These are phyloP conservation scores for Penicillium sp. DNA, from an alignment of 2,329 filamentous ascomycete genomes.

Conservation along the genomic window DNA sequence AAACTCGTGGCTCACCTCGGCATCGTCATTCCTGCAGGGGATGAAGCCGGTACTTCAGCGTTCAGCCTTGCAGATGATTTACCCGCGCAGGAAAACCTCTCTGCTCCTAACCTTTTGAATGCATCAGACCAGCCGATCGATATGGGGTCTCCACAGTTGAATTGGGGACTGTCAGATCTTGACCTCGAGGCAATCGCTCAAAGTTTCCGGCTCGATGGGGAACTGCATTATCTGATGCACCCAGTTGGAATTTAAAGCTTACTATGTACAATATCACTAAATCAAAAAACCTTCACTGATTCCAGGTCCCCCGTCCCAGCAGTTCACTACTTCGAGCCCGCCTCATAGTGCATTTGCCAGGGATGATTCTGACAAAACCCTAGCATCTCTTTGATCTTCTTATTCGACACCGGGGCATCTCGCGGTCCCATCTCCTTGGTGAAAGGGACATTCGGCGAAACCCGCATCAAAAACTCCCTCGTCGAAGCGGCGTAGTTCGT, in stretches of 20 bases:
- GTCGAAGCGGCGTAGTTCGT: conserved; percentile 56
- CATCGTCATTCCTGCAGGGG: conserved; percentile 9
- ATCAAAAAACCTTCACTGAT: not conserved
- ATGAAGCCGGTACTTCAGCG: not conserved
- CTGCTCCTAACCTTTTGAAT: not conserved
- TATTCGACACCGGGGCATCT: conserved; percentile 63
- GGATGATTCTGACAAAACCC: conserved; percentile 61
- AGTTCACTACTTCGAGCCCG: not conserved
- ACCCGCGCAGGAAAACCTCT: conserved; percentile 1
- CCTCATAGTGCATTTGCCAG: conserved; percentile 26
- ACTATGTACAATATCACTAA: not conserved
- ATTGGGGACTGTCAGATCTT: conserved; percentile 26
- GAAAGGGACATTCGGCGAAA: conserved; percentile 53
- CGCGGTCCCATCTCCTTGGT: conserved; percentile 59
- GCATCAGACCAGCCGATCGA: conserved; percentile 6
- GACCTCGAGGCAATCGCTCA: conserved; percentile 33
- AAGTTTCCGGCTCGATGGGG: conserved; percentile 28
- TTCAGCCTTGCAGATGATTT: not conserved
- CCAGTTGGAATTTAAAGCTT: conserved; percentile 18
- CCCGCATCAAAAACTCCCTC: conserved; percentile 54
- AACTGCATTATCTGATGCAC: conserved; percentile 25
- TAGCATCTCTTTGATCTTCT: conserved; percentile 60
- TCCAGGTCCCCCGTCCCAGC: too few relatives aligned
- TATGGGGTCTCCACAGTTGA: conserved; percentile 15
- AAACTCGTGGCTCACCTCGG: conserved; percentile 23